These are phyloP conservation scores for Fonsecaea nubica DNA, from an alignment of 2,329 filamentous ascomycete genomes.

Conservation along the genomic window DNA sequence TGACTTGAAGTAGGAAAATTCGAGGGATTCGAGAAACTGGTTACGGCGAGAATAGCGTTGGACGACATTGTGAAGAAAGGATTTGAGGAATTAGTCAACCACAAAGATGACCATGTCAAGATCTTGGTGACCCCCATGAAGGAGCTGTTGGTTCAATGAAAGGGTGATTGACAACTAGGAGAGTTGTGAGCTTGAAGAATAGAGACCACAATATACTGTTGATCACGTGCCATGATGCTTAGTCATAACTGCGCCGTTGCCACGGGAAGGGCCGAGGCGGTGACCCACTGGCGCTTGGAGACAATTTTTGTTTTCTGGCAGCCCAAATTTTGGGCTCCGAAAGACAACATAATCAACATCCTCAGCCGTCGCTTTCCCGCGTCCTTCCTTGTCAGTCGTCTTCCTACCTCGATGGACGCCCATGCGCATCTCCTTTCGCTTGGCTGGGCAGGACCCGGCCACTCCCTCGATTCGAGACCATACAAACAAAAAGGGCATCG, in stretches of 20 bases:
- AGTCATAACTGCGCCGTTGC: neutral
- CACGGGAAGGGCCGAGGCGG: conserved; percentile 8
- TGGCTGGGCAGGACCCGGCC: conserved; percentile 88
- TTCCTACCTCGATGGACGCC: conserved; percentile 72
- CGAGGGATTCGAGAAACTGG: conserved; percentile 44
- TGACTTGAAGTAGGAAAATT: conserved; percentile 42
- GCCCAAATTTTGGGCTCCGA: neutral
- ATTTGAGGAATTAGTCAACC: conserved; percentile 44
- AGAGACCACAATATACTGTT: neutral
- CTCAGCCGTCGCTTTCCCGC: neutral
- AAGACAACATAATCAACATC: neutral
- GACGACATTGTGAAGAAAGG: conserved; percentile 45
- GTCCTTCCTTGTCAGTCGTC: neutral
- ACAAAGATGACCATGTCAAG: conserved; percentile 48
- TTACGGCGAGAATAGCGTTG: conserved; percentile 45
- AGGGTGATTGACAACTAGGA: neutral
- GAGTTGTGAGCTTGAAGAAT: neutral
- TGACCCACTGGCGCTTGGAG: neutral
- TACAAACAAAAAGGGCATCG: conserved; percentile 50
- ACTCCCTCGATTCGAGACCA: conserved; percentile 74
- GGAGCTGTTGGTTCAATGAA: conserved; percentile 20
- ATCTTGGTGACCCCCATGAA: conserved; percentile 43
- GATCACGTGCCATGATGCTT: neutral
- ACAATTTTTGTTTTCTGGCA: neutral
- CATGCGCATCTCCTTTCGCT: conserved; percentile 81